These are phyloP conservation scores for Corymbia citriodora DNA, from an alignment of 441 rosid species.

Conservation along the genomic window DNA sequence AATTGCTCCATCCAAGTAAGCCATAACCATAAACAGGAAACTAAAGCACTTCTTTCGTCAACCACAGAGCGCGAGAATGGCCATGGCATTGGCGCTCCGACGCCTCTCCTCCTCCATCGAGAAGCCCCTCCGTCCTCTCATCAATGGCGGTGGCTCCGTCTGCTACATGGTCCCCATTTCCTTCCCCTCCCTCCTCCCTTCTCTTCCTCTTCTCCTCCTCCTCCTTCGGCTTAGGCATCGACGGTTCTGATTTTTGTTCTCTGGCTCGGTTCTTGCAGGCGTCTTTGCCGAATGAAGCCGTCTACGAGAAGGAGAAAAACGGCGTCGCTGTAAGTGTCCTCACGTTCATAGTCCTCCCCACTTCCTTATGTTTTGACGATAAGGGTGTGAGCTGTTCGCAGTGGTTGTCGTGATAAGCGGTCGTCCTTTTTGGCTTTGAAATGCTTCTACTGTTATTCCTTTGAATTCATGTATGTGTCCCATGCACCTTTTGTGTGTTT, in stretches of 20 bases:
- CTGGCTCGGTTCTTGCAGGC: conserved; percentile 36
- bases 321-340: conserved; percentile 54
- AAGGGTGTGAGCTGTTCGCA: not conserved
- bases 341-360: not conserved
- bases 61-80: conserved; percentile 30
- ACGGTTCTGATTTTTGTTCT: not conserved
- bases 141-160: conserved; percentile 43
- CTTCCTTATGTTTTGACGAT: not conserved
- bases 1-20: conserved; percentile 23
- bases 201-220: not conserved
- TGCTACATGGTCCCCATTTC: conserved; percentile 47
- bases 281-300: conserved; percentile 93
- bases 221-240: not conserved
- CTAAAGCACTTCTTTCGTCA: not conserved
- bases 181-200: not conserved
- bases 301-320: conserved; percentile 62
- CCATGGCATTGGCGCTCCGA: conserved; percentile 95
- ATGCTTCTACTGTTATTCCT: not conserved
- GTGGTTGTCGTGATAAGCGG: not conserved
- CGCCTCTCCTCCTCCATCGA: conserved; percentile 81
- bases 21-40: conserved; percentile 33
- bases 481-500: not conserved
- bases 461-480: not conserved
- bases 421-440: not conserved
- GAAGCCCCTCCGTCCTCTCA: conserved; percentile 80